A percentile compares a stretch with the other conserved stretches of the same genome.
These are phyloP conservation scores for Gastrolobium bilobum DNA, from an alignment of 306 rosid genomes.

Conservation along the genomic window DNA sequence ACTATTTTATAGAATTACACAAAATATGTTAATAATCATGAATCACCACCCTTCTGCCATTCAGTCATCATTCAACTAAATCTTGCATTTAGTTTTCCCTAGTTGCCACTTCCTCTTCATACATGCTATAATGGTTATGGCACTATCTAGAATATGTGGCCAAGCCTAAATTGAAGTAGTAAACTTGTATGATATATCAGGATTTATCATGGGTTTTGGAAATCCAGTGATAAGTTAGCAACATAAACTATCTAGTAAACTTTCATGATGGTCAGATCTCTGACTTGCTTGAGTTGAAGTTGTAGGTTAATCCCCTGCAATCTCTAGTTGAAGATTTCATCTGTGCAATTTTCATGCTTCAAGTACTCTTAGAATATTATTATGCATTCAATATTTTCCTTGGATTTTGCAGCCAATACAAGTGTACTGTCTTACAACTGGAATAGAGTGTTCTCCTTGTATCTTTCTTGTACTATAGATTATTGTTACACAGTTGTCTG, in stretches of 20 bases:
- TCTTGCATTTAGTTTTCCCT: not conserved
- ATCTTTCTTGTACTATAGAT: constrained; percentile 17
- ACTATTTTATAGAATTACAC: constrained; percentile 33
- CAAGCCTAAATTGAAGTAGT: constrained; percentile 19
- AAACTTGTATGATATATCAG: constrained; percentile 23
- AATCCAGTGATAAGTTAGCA: not conserved
- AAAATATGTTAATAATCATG: constrained; percentile 26
- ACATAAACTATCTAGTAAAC: constrained; percentile 11
- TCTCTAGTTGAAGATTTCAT: constrained; percentile 27
- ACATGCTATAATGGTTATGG: constrained; percentile 10
- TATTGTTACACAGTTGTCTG: constrained; percentile 29
- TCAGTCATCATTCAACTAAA: not conserved
- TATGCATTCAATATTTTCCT: not conserved
- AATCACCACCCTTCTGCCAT: constrained; percentile 22
- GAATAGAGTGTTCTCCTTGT: not conserved
- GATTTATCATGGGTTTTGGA: constrained; percentile 3
- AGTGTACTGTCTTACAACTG: constrained; percentile 17
- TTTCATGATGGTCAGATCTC: constrained; percentile 1
- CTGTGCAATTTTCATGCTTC: constrained; percentile 15
- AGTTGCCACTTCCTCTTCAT: constrained; percentile 7
- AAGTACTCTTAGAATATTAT: constrained; percentile 18
- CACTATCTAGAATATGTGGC: constrained; percentile 15
- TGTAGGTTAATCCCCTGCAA: constrained; percentile 13
- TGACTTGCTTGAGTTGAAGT: constrained; percentile 21
- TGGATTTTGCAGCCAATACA: not conserved